Conservation (phyloP, 352 stramenopile species). For the Phytophthora europaea region DNA sequence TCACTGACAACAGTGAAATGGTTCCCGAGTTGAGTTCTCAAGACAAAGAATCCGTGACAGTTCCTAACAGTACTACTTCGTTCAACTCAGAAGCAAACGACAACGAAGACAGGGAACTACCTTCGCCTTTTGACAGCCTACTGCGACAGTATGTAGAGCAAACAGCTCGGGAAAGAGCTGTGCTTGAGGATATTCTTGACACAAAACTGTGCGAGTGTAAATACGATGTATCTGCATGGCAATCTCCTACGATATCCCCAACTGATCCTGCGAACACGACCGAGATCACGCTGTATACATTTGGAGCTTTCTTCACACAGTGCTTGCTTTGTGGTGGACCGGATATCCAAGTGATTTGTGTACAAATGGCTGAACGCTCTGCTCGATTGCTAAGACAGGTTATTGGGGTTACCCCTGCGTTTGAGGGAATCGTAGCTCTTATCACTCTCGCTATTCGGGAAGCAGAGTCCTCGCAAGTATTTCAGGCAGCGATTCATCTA, state of each 20-base stretch:
- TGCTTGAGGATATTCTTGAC: conserved; percentile 30
- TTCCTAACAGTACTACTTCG: neutral
- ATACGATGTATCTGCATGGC: conserved; percentile 22
- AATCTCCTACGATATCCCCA: conserved; percentile 29
- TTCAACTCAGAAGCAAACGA: neutral
- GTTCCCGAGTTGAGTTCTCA: conserved; percentile 1
- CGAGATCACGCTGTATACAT: conserved; percentile 52
- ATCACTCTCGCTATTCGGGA: conserved; percentile 42
- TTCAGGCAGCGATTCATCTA: conserved; percentile 53
- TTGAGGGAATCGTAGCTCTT: conserved; percentile 59
- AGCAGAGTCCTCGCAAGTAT: conserved; percentile 36
- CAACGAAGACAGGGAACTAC: neutral
- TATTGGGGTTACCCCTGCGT: conserved; percentile 32
- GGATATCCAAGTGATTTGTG: conserved; percentile 35
- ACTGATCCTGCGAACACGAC: conserved; percentile 37
- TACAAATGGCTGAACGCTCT: conserved; percentile 50
- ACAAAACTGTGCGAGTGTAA: neutral
- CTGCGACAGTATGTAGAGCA: conserved; percentile 34
- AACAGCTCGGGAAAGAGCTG: conserved; percentile 26
- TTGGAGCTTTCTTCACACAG: conserved; percentile 63
- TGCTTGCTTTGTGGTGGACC: conserved; percentile 40
- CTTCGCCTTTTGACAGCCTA: conserved; percentile 31
- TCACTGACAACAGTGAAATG: neutral
- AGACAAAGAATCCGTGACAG: neutral
- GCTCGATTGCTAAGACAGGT: conserved; percentile 25